phyloP scores from a whole-genome alignment of 1,284 basidiomycete species.

The Ganoderma resinaceum region DNA sequence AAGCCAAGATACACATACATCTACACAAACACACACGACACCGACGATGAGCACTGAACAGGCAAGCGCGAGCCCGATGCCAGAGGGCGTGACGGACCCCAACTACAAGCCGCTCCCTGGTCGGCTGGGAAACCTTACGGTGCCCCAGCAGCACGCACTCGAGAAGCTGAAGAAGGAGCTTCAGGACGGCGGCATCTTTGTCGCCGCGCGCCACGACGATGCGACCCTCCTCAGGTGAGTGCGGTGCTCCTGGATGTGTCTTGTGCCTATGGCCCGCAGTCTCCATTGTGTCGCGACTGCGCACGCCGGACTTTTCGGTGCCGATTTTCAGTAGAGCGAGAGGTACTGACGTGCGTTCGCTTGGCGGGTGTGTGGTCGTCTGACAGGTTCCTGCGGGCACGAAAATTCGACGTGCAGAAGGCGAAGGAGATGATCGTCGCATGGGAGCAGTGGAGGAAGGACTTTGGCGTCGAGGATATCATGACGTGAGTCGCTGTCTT shows the following conservation, averaged over 20 bases:
- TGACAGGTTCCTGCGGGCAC: constrained; percentile 85
- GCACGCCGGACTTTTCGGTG: neutral
- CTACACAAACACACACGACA: neutral
- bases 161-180: constrained; percentile 77
- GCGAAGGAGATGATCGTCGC: constrained; percentile 87
- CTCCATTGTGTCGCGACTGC: neutral
- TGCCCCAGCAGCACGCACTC: constrained; percentile 74
- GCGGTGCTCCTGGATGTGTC: neutral
- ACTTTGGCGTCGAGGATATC: constrained; percentile 89
- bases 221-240: constrained; percentile 73
- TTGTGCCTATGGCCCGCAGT: neutral
- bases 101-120: constrained; percentile 79
- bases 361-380: neutral
- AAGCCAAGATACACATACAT: neutral
- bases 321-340: neutral
- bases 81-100: constrained; percentile 68
- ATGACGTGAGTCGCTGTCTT: constrained; percentile 62
- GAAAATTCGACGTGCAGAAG: constrained; percentile 89
- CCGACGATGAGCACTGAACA: constrained; percentile 32
- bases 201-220: constrained; percentile 82
- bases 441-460: constrained; percentile 91
- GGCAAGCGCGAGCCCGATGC: constrained; percentile 62
- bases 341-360: neutral
- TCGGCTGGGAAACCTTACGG: constrained; percentile 84
- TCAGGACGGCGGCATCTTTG: constrained; percentile 65